Evolutionary conservation across 2,329 filamentous ascomycete genomes (phyloP).

Genomic region (Pseudofabraea citricarpa): DNA sequence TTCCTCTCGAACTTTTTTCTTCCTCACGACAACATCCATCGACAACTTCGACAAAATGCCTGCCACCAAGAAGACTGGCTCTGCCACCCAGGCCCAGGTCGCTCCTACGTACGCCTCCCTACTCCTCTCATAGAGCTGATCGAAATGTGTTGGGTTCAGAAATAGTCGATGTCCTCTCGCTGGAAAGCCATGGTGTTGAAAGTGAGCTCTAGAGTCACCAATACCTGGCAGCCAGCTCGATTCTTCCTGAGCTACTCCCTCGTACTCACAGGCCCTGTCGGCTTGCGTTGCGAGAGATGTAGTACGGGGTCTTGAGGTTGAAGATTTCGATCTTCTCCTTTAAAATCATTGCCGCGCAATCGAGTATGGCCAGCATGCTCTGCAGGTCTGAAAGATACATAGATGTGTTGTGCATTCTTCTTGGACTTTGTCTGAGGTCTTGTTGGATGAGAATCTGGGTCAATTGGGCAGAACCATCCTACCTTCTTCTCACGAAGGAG

Average conservation of each 20-base stretch:
- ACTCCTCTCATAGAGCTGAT: conserved; percentile 18
- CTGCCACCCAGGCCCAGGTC: conserved; percentile 8
- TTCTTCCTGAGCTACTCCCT: conserved; percentile 63
- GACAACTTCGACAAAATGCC: conserved; percentile 42
- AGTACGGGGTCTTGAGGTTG: conserved; percentile 73
- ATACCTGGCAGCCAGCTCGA: conserved; percentile 67
- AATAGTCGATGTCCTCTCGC: conserved; percentile 83
- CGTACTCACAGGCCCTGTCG: conserved; percentile 41
- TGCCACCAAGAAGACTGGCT: conserved; percentile 28
- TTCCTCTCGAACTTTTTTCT: conserved; percentile 9
- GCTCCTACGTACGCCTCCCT: conserved; percentile 22
- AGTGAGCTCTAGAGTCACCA: conserved; percentile 34
- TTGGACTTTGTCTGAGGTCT: conserved; percentile 58
- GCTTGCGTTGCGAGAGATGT: conserved; percentile 54
- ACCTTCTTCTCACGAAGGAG: conserved; percentile 17
- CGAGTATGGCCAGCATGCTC: conserved; percentile 22
- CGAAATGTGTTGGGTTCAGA: conserved; percentile 22
- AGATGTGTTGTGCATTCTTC: conserved; percentile 33
- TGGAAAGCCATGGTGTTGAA: conserved; percentile 39
- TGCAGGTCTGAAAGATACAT: conserved; percentile 13
- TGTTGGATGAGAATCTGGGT: conserved; percentile 65
- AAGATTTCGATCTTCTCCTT: conserved; percentile 64
- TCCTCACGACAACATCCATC: conserved; percentile 29
- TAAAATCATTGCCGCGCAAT: conserved; percentile 65
- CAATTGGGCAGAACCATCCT: conserved; percentile 17